Evolutionary conservation across 1,139 yeast genomes (phyloP).

Genomic region (Pneumocystis carinii): DNA sequence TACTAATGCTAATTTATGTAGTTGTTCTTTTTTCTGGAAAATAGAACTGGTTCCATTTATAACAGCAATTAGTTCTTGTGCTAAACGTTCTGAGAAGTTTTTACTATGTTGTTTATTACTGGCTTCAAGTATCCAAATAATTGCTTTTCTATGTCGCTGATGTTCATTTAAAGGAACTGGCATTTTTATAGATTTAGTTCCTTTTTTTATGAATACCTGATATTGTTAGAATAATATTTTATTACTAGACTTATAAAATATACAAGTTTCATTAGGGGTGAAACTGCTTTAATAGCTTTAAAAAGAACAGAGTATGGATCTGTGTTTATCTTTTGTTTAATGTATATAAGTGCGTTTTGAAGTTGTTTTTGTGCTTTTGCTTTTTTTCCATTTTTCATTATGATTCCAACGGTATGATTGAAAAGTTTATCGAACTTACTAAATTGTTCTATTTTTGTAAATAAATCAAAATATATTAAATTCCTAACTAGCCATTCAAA

Average conservation of each 20-base stretch:
- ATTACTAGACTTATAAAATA: neutral
- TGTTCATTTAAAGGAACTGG: conserved; percentile 74
- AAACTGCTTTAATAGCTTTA: conserved; percentile 62
- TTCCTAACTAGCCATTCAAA: neutral
- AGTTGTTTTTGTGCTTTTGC: conserved; percentile 62
- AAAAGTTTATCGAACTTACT: conserved; percentile 43
- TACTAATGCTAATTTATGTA: conserved; percentile 9
- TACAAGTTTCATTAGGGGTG: conserved; percentile 63
- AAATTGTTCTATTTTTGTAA: neutral
- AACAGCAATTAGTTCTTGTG: conserved; percentile 11
- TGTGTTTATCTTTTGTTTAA: conserved; percentile 51
- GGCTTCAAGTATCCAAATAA: conserved; percentile 6
- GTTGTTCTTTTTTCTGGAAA: conserved; percentile 7
- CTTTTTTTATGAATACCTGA: conserved; percentile 1
- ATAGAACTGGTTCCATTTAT: conserved; percentile 10
- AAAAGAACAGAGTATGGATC: conserved; percentile 69
- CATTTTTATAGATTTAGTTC: conserved; percentile 30
- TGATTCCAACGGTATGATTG: conserved; percentile 64
- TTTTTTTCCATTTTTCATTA: conserved; percentile 89
- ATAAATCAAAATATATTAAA: neutral
- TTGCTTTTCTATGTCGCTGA: conserved; percentile 76
- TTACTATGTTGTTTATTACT: conserved; percentile 1
- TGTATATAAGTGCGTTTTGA: conserved; percentile 64
- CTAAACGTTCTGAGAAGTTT: conserved; percentile 5
- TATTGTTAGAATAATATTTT: neutral